Base-by-base conservation (phyloP, 2,329 filamentous ascomycete species). In the Fusarium sp. region DNA sequence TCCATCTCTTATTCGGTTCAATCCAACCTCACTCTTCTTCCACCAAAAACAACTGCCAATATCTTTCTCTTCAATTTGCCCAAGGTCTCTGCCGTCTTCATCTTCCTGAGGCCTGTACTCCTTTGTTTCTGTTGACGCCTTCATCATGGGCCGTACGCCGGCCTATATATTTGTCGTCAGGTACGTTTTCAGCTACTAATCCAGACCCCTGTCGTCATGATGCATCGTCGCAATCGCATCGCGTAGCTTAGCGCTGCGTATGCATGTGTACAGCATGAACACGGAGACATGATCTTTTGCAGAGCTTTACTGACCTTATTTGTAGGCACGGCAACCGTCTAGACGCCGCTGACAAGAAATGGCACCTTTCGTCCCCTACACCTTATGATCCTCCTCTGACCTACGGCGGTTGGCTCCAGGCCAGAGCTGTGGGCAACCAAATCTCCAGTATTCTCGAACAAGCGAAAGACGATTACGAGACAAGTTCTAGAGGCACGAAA, bases 321-420 rank as follows among this genome's bases (percentile, higher is more conserved):
- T 51, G 18, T 60, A 90, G 96, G 80, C 96, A 99, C 79, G 96
- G 96, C 75, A 92, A 94, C 73, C 91, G 96, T 71, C 90, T 99
- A 58, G 96, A 99, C 78, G 93, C 93, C 56, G 94, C 94, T 65
- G 94, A 99, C 84, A 94, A 94, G 77, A 89, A 93, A 78, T 99
- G 96, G 96, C 93, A 97, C 78, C 86, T 97, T 54, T 91, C 92
- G 29, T 97, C 96, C 8, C 92, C 94, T 2, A 94, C 93, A 8
- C 96, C 96, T 3, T 99, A 98, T 83, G 95, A 99, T 70, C 93
- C 96, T 69, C 96, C 96, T 48, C 85, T 99, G 58, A 97, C 94
- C 4, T 98, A 97, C 76, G 92, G 93, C 71, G 96, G 96, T 68
- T 97, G 96, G 91, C 88, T 90, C 15, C 96, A 98, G 79, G 90